Conservation (phyloP, 1,284 basidiomycete species). For the Cutaneotrichosporon cutaneum region DNA sequence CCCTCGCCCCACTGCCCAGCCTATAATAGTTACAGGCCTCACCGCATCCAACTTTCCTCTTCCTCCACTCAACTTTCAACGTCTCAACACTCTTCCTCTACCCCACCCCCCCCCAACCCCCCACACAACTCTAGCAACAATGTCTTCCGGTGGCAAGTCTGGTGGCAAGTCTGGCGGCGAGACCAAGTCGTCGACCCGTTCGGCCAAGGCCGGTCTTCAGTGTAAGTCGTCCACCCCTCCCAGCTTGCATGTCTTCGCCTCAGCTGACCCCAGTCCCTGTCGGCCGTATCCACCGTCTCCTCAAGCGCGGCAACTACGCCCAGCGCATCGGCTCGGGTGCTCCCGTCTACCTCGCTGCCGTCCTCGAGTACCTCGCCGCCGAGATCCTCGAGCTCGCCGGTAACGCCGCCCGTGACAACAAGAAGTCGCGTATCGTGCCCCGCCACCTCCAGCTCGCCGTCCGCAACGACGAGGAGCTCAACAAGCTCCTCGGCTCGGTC, state of each 20-base stretch:
- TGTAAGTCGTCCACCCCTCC: conserved; percentile 34
- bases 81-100: conserved; percentile 5
- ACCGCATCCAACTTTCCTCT: neutral
- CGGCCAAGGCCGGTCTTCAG: conserved; percentile 79
- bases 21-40: neutral
- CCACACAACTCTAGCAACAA: conserved; percentile 50
- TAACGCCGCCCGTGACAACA: conserved; percentile 63
- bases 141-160: conserved; percentile 58
- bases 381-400: conserved; percentile 87
- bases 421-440: conserved; percentile 84
- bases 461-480: conserved; percentile 76
- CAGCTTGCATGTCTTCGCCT: conserved; percentile 24
- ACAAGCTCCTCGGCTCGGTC: conserved; percentile 65
- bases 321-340: conserved; percentile 60
- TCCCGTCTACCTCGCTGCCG: conserved; percentile 77
- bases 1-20: neutral
- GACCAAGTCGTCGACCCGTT: conserved; percentile 66
- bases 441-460: conserved; percentile 87
- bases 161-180: conserved; percentile 56
- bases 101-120: conserved; percentile 9
- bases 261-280: conserved; percentile 65
- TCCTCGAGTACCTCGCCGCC: conserved; percentile 66
- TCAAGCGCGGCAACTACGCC: conserved; percentile 85
- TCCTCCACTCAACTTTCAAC: conserved; percentile 4
- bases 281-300: conserved; percentile 80